Conservation (phyloP, 768 basidiomycete species). For the Suillus hirtellus region DNA sequence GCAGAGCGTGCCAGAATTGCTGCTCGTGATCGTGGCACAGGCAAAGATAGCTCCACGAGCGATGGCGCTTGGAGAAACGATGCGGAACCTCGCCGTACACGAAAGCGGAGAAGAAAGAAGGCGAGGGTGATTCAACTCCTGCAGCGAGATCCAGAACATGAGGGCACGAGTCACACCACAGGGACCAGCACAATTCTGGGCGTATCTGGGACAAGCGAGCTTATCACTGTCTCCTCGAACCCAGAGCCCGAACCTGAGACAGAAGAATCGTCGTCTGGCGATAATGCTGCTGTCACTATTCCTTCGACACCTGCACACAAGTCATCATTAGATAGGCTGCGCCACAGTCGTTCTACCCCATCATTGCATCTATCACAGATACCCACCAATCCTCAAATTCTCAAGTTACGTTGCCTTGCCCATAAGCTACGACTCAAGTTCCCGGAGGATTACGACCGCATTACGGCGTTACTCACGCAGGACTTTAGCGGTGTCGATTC, state of each 20-base stretch:
- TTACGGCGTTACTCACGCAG: constrained; percentile 34
- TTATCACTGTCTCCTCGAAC: constrained; percentile 18
- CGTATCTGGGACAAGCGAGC: constrained; percentile 17
- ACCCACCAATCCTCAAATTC: constrained; percentile 47
- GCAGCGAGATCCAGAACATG: constrained; percentile 20
- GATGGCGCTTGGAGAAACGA: constrained; percentile 43
- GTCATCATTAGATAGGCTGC: constrained; percentile 29
- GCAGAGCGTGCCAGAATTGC: constrained; percentile 63
- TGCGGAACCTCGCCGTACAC: constrained; percentile 39
- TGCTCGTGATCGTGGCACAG: constrained; percentile 36
- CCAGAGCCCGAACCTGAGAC: constrained; percentile 24
- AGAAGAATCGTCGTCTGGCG: constrained; percentile 32
- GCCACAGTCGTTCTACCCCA: constrained; percentile 50
- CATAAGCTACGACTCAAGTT: constrained; percentile 57
- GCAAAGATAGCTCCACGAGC: constrained; percentile 34
- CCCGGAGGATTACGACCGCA: constrained; percentile 47
- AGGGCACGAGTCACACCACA: not conserved
- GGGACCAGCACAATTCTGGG: constrained; percentile 2
- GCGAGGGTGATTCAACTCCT: constrained; percentile 33
- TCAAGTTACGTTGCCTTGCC: constrained; percentile 55
- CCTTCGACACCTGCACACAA: constrained; percentile 33
- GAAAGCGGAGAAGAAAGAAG: constrained; percentile 41
- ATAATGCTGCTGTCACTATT: constrained; percentile 17
- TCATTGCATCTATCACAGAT: constrained; percentile 40
- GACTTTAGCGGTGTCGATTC: constrained; percentile 37